These are phyloP conservation scores for Hypsizygus marmoreus DNA, from an alignment of 768 basidiomycete genomes.

Conservation along the genomic window DNA sequence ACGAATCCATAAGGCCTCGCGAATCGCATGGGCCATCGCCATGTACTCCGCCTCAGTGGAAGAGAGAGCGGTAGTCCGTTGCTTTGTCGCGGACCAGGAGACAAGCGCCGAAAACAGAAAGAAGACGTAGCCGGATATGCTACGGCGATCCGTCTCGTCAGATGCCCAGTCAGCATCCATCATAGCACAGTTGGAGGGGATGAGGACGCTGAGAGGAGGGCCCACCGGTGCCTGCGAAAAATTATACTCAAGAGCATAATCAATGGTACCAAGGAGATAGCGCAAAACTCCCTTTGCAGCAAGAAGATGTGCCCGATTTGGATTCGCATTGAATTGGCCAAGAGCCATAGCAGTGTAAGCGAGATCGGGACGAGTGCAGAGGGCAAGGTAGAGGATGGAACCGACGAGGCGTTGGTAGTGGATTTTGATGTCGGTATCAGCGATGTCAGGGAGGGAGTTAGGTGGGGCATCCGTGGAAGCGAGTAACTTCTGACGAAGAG, in stretches of 20 bases:
- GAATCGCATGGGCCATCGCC: conserved; percentile 26
- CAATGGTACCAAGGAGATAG: conserved; percentile 32
- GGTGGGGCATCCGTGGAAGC: conserved; percentile 1
- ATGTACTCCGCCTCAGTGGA: conserved; percentile 43
- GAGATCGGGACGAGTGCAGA: conserved; percentile 37
- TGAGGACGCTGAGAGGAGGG: too few relatives aligned
- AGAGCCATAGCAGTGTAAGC: conserved; percentile 30
- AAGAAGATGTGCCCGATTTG: conserved; percentile 25
- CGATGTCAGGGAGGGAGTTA: conserved; percentile 13
- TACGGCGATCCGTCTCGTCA: conserved; percentile 24
- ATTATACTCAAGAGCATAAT: conserved; percentile 20
- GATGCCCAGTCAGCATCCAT: conserved; percentile 36
- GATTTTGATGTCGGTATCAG: conserved; percentile 12
- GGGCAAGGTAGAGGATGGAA: conserved; percentile 27
- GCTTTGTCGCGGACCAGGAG: conserved; percentile 35
- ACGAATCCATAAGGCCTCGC: too few relatives aligned
- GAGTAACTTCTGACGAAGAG: background rate
- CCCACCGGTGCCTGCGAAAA: too few relatives aligned
- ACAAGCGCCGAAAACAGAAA: conserved; percentile 28
- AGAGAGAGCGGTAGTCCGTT: conserved; percentile 33
- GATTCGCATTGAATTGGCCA: conserved; percentile 30
- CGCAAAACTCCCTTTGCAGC: conserved; percentile 32
- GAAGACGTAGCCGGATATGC: conserved; percentile 38
- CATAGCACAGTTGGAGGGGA: conserved; percentile 8
- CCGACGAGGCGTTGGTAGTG: conserved; percentile 25